Conservation (phyloP, 83 land plant species). For the Picea engelmannii region DNA sequence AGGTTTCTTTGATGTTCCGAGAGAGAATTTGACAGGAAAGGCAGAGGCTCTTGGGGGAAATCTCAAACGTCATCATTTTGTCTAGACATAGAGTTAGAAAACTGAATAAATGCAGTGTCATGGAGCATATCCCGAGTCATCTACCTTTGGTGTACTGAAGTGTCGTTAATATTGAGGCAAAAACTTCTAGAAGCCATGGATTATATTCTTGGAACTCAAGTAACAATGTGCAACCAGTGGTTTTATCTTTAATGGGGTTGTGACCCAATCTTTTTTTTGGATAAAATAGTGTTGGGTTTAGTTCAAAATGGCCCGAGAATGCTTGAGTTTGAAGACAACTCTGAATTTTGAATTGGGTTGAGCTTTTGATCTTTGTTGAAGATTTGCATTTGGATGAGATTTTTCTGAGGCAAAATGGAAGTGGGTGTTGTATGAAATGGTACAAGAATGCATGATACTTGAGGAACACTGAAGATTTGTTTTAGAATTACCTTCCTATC, state of each 20-base stretch:
- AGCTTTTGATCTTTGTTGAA: no score
- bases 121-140: not conserved
- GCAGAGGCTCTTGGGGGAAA: not conserved
- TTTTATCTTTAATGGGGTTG: not conserved
- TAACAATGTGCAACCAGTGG: not conserved
- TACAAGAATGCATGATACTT: not conserved
- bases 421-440: not conserved
- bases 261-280: not conserved
- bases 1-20: no score
- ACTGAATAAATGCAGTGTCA: constrained; percentile 1
- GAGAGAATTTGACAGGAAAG: not conserved
- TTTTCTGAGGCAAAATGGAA: not conserved
- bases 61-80: constrained; percentile 2
- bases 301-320: not conserved
- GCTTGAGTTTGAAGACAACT: not conserved
- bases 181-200: not conserved
- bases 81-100: not conserved
- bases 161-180: not conserved
- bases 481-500: no score
- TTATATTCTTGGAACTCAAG: not conserved
- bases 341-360: not conserved
- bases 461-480: not conserved
- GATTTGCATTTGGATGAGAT: not conserved
- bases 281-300: not conserved
- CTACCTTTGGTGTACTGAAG: not conserved